Evolutionary conservation across 1,284 basidiomycete genomes (phyloP).

Genomic region (Paramarasmius palmivorus): DNA sequence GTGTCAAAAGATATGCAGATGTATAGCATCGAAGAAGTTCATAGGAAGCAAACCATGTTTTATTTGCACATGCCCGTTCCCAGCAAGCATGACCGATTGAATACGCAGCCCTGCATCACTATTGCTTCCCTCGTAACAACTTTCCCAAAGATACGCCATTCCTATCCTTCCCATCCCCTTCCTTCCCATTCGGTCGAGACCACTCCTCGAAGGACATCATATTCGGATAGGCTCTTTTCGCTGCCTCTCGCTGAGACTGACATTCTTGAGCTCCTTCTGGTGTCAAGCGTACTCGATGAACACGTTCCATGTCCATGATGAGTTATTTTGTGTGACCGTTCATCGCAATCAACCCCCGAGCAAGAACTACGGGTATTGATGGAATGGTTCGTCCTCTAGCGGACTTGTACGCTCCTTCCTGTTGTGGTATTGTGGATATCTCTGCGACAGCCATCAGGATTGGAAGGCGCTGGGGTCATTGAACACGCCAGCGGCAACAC

Average conservation of each 20-base stretch:
- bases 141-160: slow-evolving; percentile 32
- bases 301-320: slow-evolving; percentile 31
- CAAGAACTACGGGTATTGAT: slow-evolving; percentile 28
- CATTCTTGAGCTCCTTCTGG: slow-evolving; percentile 15
- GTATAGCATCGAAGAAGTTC: too few relatives aligned
- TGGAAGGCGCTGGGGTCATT: slow-evolving; percentile 24
- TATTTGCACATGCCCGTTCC: too few relatives aligned
- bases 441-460: slow-evolving; percentile 32
- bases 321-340: slow-evolving; percentile 27
- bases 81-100: too few relatives aligned
- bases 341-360: slow-evolving; percentile 4
- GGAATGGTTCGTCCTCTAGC: slow-evolving; percentile 31
- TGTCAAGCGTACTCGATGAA: slow-evolving; percentile 21
- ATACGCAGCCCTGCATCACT: too few relatives aligned
- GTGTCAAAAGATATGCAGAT: too few relatives aligned
- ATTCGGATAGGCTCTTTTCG: slow-evolving; percentile 26
- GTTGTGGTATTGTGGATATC: slow-evolving; percentile 26
- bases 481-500: slow-evolving; percentile 34
- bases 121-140: slow-evolving; percentile 25
- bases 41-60: too few relatives aligned
- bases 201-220: slow-evolving; percentile 32
- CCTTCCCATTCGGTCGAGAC: slow-evolving; percentile 17
- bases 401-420: slow-evolving; percentile 28
- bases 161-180: slow-evolving; percentile 24
- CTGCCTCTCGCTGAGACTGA: slow-evolving; percentile 20